Base-by-base conservation (phyloP, 2,329 filamentous ascomycete genomes). In the Cladosporium sp. region DNA sequence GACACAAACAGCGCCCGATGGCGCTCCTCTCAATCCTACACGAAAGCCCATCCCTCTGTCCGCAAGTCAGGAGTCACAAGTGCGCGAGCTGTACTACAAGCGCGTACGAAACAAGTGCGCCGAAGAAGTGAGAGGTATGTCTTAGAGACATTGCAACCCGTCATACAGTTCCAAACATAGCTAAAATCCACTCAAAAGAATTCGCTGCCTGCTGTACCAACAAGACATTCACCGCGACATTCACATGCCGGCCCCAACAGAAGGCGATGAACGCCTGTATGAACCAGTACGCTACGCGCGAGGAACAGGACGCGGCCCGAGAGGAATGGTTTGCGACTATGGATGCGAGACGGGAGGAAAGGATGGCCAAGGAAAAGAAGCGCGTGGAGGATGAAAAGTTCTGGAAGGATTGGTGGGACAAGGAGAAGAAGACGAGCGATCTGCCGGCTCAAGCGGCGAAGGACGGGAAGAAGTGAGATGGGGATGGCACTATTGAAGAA, bases 181-280 rank as follows among this genome's bases (percentile, higher is more conserved):
- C 36, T 48, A 20, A 48, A 11, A 8, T 12, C 4, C 6, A 35
- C 12, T 15, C 7, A 5, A 4, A 7, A 96, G 92, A 86, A 54
- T 98, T 98, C 67, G 93, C 93, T 51, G 83, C 85, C 58, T 98
- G 93, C 77, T 91, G 91, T 47, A 78, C 85, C 43, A 84, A 85
- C 65, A 86, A 88, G 57, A 97, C 91, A 5, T 81, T 97, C 61
- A 90, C 85, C 50, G 86, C 93, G 52, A 86, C 90, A 11, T 96
- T 93, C 76, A 80, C 83, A 47, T 98, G 93, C 74, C 85, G 89
- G 48, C 72, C 78, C 42, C 79, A 91, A 64, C 86, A 90, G 62
- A 83, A 85, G 55, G 77, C 78, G 30, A 98, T 98, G 93, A 98
- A 98, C 72, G 78, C 75, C 54, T 98, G 93, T 74, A 96, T 98